Evolutionary conservation across 371 early-diverging fungal species (phyloP), one percentile per base, ranked within the genome.

Genomic region (Sporodiniella umbellata): DNA sequence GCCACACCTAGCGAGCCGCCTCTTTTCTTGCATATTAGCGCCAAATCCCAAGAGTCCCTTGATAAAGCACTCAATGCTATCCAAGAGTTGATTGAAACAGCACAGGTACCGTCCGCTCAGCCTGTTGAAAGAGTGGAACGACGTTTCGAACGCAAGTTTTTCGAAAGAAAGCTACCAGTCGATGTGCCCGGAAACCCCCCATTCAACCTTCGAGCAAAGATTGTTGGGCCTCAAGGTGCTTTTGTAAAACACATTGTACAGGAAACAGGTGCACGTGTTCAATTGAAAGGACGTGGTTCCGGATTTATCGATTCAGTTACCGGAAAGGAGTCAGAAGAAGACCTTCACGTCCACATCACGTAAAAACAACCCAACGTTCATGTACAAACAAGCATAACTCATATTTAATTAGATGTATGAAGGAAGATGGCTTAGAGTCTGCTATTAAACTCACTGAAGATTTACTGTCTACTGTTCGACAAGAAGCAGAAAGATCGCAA

Each of bases 231-330:
- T 37, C 76, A 75, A 31, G 95, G 95, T 22, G 80, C 82, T 12
- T 92, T 87, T 69, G 87, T 94, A 24, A 92, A 93, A 65, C 90
- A 90, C 62, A 91, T 94, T 52, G 88, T 92, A 56, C 79, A 79
- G 44, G 87, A 86, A 52, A 89, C 95, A 2, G 78, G 83, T 1
- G 84, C 88, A 12, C 71, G 86, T 11, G 86, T 94, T 7, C 88
- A 91, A 39, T 68, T 92, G 26, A 85, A 87, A 37, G 95, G 95
- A 2, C 72, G 72, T 33, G 95, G 95, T 1, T 94, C 94, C 8
- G 94, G 93, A 1, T 93, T 78, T 53, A 72, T 78, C 19, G 94
- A 94, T 31, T 54, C 67, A 4, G 72, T 64, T 0, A 78, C 87
- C 1, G 84, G 86, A 8, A 59, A 68, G 3, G 93, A 92, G 45